Conservation (phyloP, 2,329 filamentous ascomycete genomes). For the Phyllosticta citriasiana region DNA sequence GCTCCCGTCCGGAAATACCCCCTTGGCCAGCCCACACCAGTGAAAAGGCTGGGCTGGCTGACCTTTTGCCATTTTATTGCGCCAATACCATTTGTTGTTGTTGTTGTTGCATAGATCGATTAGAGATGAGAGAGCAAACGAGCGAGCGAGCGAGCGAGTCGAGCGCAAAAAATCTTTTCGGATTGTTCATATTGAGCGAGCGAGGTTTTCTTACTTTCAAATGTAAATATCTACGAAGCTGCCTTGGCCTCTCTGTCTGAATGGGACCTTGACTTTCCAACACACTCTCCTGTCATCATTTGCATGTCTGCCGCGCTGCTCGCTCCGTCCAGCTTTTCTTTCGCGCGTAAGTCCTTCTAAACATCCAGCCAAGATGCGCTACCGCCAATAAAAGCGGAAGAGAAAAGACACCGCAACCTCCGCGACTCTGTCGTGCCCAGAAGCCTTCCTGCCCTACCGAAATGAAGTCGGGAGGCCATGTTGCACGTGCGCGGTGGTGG, state of each 20-base stretch:
- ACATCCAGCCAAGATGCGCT: not conserved
- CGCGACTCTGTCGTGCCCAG: too few species aligned
- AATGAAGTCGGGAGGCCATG: not conserved
- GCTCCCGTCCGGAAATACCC: too few species aligned
- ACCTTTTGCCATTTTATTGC: not conserved
- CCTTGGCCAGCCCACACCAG: too few species aligned
- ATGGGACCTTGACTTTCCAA: too few species aligned
- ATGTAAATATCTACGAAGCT: not conserved
- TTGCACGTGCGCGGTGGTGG: not conserved
- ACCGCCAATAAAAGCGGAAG: not conserved
- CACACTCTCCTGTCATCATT: too few species aligned
- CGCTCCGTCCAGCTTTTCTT: not conserved
- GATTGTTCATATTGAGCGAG: too few species aligned
- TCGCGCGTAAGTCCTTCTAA: not conserved
- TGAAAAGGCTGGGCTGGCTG: not conserved
- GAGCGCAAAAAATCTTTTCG: not conserved
- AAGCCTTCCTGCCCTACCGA: not conserved
- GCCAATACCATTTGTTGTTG: not conserved
- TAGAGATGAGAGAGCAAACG: not conserved
- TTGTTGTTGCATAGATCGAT: not conserved
- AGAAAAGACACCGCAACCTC: too few species aligned
- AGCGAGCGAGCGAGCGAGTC: not conserved
- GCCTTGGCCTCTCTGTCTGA: too few species aligned
- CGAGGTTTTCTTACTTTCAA: not conserved
- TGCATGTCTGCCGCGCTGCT: too few species aligned